These are phyloP conservation scores for Blastocystis sp. DNA, from an alignment of 352 stramenopile species.

Conservation along the genomic window DNA sequence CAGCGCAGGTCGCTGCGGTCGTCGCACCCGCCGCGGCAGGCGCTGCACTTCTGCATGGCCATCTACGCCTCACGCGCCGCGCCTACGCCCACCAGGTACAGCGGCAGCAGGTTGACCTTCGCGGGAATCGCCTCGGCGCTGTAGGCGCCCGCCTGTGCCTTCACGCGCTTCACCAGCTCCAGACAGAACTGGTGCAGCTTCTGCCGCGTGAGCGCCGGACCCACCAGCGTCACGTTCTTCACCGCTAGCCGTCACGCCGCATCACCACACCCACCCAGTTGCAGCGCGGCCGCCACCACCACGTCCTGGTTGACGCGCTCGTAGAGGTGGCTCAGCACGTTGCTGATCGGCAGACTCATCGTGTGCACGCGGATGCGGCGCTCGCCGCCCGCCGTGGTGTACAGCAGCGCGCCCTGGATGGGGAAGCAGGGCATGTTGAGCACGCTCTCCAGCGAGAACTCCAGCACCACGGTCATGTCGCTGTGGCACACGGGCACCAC, in stretches of 20 bases:
- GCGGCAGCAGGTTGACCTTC: constrained; percentile 86
- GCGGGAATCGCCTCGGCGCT: constrained; percentile 82
- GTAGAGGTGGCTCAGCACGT: constrained; percentile 69
- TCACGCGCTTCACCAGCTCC: constrained; percentile 76
- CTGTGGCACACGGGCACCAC: constrained; percentile 89
- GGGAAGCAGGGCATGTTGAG: constrained; percentile 84
- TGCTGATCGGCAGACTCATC: constrained; percentile 67
- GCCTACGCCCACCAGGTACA: constrained; percentile 82
- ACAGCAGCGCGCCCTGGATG: constrained; percentile 91
- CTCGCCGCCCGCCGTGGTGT: constrained; percentile 92
- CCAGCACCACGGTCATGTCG: constrained; percentile 91
- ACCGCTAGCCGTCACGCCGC: background rate
- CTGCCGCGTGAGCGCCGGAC: background rate
- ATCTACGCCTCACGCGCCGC: constrained; percentile 75
- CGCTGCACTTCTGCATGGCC: constrained; percentile 93
- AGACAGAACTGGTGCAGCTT: constrained; percentile 50
- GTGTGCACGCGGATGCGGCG: constrained; percentile 82
- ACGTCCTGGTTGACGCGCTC: constrained; percentile 69
- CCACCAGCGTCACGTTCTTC: background rate
- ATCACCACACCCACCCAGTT: background rate
- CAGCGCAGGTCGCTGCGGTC: constrained; percentile 92
- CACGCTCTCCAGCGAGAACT: constrained; percentile 91
- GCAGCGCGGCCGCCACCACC: constrained; percentile 59
- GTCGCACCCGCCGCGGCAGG: constrained; percentile 90
- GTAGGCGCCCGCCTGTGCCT: constrained; percentile 77